A percentile compares a stretch with the other conserved stretches of the same genome.
phyloP scores from a whole-genome alignment of 345 rosid genomes.

The Euphorbia lathyris region DNA sequence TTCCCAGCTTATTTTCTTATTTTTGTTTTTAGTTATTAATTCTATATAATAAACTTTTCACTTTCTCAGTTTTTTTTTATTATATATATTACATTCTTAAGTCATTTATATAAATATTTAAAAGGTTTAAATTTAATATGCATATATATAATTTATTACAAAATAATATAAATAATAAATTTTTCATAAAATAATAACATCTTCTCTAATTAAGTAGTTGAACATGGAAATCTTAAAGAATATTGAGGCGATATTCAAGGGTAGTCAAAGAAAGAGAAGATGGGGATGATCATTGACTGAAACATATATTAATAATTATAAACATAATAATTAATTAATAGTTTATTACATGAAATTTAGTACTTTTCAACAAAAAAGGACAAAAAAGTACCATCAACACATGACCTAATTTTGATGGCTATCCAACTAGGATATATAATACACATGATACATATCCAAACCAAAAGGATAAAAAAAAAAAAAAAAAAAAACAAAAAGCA shows the following conservation, averaged over 20 bases:
- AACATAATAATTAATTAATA: not conserved
- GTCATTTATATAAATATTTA: no score
- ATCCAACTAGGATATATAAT: constrained; percentile 8
- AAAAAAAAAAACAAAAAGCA: no score
- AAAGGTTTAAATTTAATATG: no score
- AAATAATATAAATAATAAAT: no score
- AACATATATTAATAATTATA: not conserved
- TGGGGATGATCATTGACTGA: constrained; percentile 1
- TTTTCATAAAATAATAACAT: not conserved
- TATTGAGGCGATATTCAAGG: no score
- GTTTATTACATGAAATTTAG: not conserved
- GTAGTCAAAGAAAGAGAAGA: no score
- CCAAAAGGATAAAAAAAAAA: no score
- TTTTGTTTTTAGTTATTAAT: not conserved
- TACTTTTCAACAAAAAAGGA: constrained; percentile 24
- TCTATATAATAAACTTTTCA: not conserved
- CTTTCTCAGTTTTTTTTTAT: not conserved
- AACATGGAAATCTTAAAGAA: no score
- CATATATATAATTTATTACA: no score
- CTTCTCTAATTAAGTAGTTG: not conserved
- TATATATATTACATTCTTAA: not conserved
- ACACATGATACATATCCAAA: constrained; percentile 3
- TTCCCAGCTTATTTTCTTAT: not conserved
- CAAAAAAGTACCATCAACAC: constrained; percentile 28
- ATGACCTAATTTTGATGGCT: constrained; percentile 21